Percentiles rank a stretch among this genome's conserved stretches.
These are phyloP conservation scores for Lipomyces mesembrius DNA, from an alignment of 805 yeast species.

Conservation along the genomic window DNA sequence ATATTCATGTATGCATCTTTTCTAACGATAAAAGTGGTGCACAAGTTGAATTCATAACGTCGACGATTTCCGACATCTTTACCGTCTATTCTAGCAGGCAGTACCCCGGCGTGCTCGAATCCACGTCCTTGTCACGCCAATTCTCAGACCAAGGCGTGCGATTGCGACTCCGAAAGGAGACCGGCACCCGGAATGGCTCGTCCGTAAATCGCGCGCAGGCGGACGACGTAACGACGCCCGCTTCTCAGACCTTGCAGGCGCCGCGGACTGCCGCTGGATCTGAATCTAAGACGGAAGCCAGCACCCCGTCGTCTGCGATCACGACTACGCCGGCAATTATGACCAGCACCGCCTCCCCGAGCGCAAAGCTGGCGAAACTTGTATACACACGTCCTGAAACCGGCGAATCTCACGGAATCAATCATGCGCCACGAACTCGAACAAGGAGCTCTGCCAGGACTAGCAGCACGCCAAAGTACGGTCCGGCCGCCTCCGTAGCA, in stretches of 20 bases:
- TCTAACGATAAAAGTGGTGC: constrained; percentile 23
- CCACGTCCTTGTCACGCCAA: constrained; percentile 37
- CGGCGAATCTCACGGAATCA: background rate
- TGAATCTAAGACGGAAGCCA: background rate
- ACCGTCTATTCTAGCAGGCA: constrained; percentile 32
- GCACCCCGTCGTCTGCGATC: background rate
- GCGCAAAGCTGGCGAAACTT: constrained; percentile 7
- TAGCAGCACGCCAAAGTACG: constrained; percentile 17
- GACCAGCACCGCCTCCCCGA: background rate
- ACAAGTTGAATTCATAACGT: constrained; percentile 34
- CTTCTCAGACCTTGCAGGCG: background rate
- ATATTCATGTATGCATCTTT: background rate
- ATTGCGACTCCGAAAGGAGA: constrained; percentile 37
- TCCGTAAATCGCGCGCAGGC: background rate
- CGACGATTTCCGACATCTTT: constrained; percentile 33
- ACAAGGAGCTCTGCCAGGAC: constrained; percentile 8
- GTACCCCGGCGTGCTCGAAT: constrained; percentile 38
- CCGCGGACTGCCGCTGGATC: background rate
- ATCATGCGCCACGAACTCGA: background rate
- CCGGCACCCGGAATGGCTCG: constrained; percentile 1
- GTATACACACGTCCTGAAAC: too few relatives aligned
- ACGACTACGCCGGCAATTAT: background rate
- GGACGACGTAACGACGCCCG: background rate
- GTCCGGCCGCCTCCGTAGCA: background rate
- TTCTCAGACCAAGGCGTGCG: constrained; percentile 40